Evolutionary conservation across 2,329 filamentous ascomycete species (phyloP).

Genomic region (Hymenoscyphus infarciens): DNA sequence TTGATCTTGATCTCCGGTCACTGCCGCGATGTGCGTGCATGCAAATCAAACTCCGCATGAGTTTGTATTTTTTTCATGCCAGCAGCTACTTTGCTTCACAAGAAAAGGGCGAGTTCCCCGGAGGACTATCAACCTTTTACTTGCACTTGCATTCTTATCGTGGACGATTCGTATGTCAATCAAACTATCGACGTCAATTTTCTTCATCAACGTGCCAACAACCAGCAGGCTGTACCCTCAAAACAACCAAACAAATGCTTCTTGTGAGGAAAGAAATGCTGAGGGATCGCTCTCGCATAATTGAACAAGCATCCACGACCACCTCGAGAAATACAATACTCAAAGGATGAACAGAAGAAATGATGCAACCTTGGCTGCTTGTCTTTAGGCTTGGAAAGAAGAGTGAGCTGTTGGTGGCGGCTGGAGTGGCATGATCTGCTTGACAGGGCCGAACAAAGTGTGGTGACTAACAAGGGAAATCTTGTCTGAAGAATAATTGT

Average conservation of each 20-base stretch:
- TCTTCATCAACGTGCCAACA: neutral
- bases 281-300: neutral
- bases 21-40: neutral
- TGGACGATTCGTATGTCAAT: neutral
- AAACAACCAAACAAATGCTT: neutral
- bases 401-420: neutral
- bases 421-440: neutral
- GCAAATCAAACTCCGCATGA: neutral
- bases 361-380: constrained; percentile 1
- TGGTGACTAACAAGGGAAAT: neutral
- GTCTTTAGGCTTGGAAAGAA: neutral
- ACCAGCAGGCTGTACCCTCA: neutral
- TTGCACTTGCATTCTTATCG: neutral
- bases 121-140: neutral
- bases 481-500: neutral
- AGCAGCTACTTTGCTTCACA: neutral
- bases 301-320: neutral
- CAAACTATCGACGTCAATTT: neutral
- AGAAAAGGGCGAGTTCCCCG: neutral
- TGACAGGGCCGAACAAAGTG: neutral
- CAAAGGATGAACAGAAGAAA: neutral
- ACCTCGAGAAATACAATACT: neutral
- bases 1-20: neutral
- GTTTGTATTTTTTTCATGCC: neutral
- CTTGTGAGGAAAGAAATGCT: neutral